Percentiles rank a stretch among this genome's conserved stretches.
These are phyloP conservation scores for Diaporthe longicolla DNA, from an alignment of 2,329 filamentous ascomycete species.

Conservation along the genomic window DNA sequence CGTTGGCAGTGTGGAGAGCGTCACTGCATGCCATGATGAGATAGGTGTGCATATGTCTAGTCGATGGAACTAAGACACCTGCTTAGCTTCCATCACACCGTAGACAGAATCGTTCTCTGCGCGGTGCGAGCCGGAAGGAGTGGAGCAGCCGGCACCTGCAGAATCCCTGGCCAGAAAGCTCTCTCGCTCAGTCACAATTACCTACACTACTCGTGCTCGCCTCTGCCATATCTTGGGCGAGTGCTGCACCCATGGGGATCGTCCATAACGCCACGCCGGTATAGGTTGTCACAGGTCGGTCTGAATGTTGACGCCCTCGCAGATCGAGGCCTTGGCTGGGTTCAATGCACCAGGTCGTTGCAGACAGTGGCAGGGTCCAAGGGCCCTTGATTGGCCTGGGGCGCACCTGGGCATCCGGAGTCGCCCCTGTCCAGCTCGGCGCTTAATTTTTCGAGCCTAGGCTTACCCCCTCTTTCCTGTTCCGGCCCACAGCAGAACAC, in stretches of 20 bases:
- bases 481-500: background rate
- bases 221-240: constrained; percentile 34
- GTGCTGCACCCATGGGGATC: constrained; percentile 21
- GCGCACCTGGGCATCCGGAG: constrained; percentile 37
- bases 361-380: constrained; percentile 57
- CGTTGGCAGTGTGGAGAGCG: constrained; percentile 22
- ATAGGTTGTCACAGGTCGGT: constrained; percentile 46
- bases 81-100: background rate
- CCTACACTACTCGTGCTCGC: constrained; percentile 10
- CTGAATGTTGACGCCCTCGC: constrained; percentile 33
- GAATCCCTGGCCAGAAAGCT: background rate
- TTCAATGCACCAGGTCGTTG: constrained; percentile 60
- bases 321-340: constrained; percentile 41
- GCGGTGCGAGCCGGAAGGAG: constrained; percentile 1
- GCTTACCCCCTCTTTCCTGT: constrained; percentile 33
- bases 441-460: constrained; percentile 50
- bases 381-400: constrained; percentile 55
- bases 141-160: background rate
- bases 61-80: constrained; percentile 2
- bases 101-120: background rate
- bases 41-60: background rate
- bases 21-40: background rate
- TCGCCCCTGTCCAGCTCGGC: constrained; percentile 53
- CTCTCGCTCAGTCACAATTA: background rate
- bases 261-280: constrained; percentile 27